These are phyloP conservation scores for Eucalyptus pauciflora DNA, from an alignment of 345 rosid species.

Conservation along the genomic window DNA sequence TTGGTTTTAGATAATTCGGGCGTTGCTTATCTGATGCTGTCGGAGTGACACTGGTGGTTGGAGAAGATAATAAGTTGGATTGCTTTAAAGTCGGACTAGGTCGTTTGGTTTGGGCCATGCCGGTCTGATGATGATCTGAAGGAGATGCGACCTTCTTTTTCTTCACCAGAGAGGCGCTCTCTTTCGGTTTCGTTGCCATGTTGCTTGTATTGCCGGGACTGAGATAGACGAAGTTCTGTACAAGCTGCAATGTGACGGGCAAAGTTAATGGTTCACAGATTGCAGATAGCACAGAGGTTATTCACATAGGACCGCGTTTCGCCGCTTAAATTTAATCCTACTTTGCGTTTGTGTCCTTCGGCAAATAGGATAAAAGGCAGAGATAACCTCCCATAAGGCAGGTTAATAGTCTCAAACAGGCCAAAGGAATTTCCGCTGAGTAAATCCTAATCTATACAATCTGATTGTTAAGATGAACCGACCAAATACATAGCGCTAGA, in stretches of 20 bases:
- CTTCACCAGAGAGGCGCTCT: background rate
- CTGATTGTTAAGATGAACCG: background rate
- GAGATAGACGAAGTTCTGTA: background rate
- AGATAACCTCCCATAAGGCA: background rate
- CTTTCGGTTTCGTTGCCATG: background rate
- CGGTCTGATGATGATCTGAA: background rate
- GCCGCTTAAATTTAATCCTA: background rate
- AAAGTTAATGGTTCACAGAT: background rate
- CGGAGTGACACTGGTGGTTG: background rate
- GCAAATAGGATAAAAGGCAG: background rate
- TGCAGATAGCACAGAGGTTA: background rate
- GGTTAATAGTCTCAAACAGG: background rate
- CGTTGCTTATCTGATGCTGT: background rate
- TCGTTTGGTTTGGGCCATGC: background rate
- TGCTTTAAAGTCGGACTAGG: background rate
- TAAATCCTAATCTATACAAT: background rate
- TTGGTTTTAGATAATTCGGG: constrained; percentile 61
- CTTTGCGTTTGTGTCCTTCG: accelerated
- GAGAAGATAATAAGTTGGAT: background rate
- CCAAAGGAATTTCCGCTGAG: background rate
- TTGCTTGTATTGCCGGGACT: background rate
- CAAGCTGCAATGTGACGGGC: background rate
- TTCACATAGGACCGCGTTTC: background rate
- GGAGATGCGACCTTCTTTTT: background rate
- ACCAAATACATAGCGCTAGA: background rate